Base-by-base conservation (phyloP, 768 basidiomycete species). In the Auricularia sp. region DNA sequence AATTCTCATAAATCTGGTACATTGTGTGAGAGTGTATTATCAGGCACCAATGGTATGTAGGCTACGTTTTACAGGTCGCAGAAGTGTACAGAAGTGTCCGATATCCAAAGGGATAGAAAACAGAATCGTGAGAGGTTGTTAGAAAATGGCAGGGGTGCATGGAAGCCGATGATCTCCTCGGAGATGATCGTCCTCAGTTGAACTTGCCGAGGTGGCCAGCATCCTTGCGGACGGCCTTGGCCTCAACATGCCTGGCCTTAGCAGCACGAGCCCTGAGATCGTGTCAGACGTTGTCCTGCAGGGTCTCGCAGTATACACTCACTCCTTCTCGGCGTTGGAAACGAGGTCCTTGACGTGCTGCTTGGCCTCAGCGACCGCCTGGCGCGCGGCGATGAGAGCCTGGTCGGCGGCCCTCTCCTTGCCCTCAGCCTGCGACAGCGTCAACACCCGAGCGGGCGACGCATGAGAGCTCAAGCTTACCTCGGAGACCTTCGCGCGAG, bases 341-440 rank as follows among this genome's bases (percentile, higher is more conserved):
- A 59, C 56, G 34, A 59, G 56, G 56, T 59, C 56, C 56, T 59
- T 59, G 23, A 59, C 56, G 34, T 59, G 56, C 56, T 59, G 56
- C 56, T 59, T 59, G 29, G 56, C 56, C 18, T 59, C 23, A 10
- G 11, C 29, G 29, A 59, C 56, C 12, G 56, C 56, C 56, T 59
- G 56, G 29, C 56, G 23, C 23, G 56, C 56, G 23, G 21, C 29
- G 56, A 59, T 23, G 23, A 59, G 56, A 18, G 56, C 56, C 56
- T 29, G 29, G 23, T 59, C 56, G 34, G 56, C 56, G 18, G 56
- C 56, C 11, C 56, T 14, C 56, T 59, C 56, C 12, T 14, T 23
- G 29, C 14, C 34, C 56, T 59, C 56, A 14, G 56, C 56, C 47
- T 51, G 47, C 2, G 21, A 18, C 14, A 10, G 18, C 18, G 21